Evolutionary conservation across 2,329 filamentous ascomycete genomes (phyloP).

Genomic region (Anthostomella pinea): DNA sequence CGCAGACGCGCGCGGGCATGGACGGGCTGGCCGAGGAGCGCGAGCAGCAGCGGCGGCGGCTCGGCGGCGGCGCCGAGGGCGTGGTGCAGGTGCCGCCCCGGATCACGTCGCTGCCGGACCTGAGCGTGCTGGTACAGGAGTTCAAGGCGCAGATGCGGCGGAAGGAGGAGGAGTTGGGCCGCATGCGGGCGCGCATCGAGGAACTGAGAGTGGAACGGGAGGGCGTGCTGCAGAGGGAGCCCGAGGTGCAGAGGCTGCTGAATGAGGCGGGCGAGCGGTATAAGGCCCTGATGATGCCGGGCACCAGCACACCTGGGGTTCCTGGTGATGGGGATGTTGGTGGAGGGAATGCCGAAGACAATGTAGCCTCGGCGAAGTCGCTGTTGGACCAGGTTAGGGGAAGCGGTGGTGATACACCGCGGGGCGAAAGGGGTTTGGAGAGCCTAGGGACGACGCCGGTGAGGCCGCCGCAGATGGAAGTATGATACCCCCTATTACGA

Average conservation of each 20-base stretch:
- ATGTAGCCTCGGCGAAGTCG: constrained; percentile 24
- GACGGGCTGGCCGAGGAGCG: constrained; percentile 60
- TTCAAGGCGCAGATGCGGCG: constrained; percentile 58
- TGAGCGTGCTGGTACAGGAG: constrained; percentile 66
- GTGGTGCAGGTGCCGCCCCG: constrained; percentile 62
- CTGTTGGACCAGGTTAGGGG: constrained; percentile 24
- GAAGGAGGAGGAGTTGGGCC: constrained; percentile 55
- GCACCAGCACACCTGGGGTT: constrained; percentile 2
- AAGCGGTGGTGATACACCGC: constrained; percentile 16
- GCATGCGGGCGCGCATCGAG: constrained; percentile 54
- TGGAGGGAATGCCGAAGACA: not conserved
- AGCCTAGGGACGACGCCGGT: constrained; percentile 46
- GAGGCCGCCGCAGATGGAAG: constrained; percentile 31
- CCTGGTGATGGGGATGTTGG: not conserved
- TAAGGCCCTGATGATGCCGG: constrained; percentile 36
- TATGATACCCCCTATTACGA: constrained; percentile 22
- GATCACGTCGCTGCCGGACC: constrained; percentile 73
- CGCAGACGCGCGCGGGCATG: constrained; percentile 84
- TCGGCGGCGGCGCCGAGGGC: constrained; percentile 32
- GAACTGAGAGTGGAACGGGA: constrained; percentile 59
- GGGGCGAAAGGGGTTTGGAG: constrained; percentile 42
- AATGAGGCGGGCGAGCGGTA: constrained; percentile 77
- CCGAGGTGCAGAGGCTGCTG: constrained; percentile 75
- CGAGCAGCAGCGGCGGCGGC: constrained; percentile 37
- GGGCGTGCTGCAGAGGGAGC: constrained; percentile 65